Base-by-base conservation (phyloP, 495 filamentous ascomycete species). In the Penicillium alfredii region DNA sequence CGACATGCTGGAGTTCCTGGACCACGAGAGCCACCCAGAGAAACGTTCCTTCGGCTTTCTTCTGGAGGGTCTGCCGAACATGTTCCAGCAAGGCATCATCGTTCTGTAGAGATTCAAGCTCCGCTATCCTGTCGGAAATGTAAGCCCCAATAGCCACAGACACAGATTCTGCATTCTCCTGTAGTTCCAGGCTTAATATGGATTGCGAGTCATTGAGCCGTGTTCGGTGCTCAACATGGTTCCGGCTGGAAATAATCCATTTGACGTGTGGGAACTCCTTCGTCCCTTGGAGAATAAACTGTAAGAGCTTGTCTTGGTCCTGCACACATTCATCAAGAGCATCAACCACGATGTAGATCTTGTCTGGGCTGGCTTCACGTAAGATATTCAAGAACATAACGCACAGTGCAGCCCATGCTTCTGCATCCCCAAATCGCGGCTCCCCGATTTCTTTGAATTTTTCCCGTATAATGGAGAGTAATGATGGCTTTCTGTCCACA, bases 241-340 rank as follows among this genome's bases (percentile, higher is more conserved):
- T 49, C 3, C 56, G 51, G 26, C 60, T 60, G 3, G 58, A 54
- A 3, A 62, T 45, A 27, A 62, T 29, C 55, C 45, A 61, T 40
- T 62, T 62, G 14, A 58, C 43, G 6, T 37, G 35, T 27, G 38
- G 10, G 19, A 30, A 30, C 10, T 18, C 4, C 0, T 42, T 41
- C 6, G 31, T 35, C 9, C 23, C 6, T 18, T 58, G 13, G 12
- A 36, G 29, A 30, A 71, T 54, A 14, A 69, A 33, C 8, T 54
- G n/a, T n/a, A 13, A 69, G 49, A 32, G 69, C 52, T 6, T 53
- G 19, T 4, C 26, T 11, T 30, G 52, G 38, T 19, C 48, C 58
- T 6, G 21, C 33, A 5, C 44, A 33, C 67, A 74, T 47, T 76
- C 72, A 45, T 74, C 67, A 3, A 76, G 60, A 3, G 68, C 69